Evolutionary conservation across 306 rosid genomes (phyloP).

Genomic region (Inga oerstediana): DNA sequence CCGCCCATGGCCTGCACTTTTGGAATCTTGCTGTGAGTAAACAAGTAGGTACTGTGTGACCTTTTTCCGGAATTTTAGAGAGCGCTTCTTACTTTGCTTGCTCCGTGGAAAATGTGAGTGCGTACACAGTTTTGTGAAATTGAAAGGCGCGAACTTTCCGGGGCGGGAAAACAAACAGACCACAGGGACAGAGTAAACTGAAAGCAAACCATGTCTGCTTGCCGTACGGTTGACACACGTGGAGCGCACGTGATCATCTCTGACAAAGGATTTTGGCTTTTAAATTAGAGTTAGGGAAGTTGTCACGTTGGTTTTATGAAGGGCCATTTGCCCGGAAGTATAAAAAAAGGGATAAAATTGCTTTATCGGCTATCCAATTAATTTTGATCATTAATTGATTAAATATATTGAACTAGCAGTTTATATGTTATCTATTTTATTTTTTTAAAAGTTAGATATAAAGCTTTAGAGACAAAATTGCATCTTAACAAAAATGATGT

Average conservation of each 20-base stretch:
- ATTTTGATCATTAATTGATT: too few relatives aligned
- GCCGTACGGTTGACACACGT: not conserved
- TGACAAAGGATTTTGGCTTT: not conserved
- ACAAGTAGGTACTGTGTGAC: slow-evolving; percentile 20
- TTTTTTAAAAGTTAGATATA: too few relatives aligned
- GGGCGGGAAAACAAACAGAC: not conserved
- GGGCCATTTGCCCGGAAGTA: too few relatives aligned
- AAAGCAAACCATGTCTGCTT: not conserved
- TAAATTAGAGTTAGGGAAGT: too few relatives aligned
- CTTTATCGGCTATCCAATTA: too few relatives aligned
- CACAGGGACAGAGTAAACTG: not conserved
- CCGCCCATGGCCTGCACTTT: slow-evolving; percentile 83
- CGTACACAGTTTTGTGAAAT: not conserved
- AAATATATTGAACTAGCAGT: too few relatives aligned
- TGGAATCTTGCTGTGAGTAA: slow-evolving; percentile 34
- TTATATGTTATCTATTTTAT: too few relatives aligned
- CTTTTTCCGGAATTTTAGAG: slow-evolving; percentile 12
- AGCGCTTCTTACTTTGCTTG: not conserved
- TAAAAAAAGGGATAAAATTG: too few relatives aligned
- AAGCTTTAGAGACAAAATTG: too few relatives aligned
- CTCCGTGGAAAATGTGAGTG: not conserved
- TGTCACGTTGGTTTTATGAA: too few relatives aligned
- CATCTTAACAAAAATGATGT: too few relatives aligned
- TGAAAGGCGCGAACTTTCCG: not conserved
- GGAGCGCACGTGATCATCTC: not conserved